Percentiles rank a stretch among this genome's conserved stretches.
These are phyloP conservation scores for Populus hybrid DNA, from an alignment of 441 rosid genomes.

Conservation along the genomic window DNA sequence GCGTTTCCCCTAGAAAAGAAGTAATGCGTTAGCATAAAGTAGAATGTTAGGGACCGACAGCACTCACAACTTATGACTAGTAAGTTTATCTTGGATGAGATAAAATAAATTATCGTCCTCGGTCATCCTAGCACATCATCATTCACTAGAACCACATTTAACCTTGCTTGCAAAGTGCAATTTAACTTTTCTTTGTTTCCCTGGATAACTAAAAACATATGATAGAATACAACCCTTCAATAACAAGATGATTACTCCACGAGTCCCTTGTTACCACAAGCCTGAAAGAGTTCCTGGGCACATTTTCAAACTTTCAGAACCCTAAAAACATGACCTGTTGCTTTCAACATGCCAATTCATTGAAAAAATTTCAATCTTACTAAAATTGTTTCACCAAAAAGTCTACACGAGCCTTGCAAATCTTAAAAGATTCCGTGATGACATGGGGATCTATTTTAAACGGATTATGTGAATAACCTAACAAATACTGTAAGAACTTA, in stretches of 20 bases:
- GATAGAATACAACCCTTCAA: background rate
- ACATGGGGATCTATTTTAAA: too few relatives aligned
- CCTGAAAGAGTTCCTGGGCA: background rate
- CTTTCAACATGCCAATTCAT: background rate
- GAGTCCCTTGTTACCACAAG: background rate
- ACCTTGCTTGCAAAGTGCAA: background rate
- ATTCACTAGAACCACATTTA: background rate
- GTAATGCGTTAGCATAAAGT: background rate
- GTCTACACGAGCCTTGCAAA: background rate
- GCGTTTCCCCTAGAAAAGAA: constrained; percentile 65
- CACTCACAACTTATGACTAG: background rate
- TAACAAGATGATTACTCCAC: background rate
- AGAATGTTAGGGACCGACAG: background rate
- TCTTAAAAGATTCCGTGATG: background rate
- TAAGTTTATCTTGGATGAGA: background rate
- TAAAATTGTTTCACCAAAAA: too few relatives aligned
- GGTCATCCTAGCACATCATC: background rate
- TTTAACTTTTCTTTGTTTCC: background rate
- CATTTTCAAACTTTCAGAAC: background rate
- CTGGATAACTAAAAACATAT: background rate
- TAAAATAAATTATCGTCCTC: background rate
- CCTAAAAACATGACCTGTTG: background rate
- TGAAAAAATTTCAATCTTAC: too few relatives aligned
- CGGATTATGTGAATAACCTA: too few relatives aligned
- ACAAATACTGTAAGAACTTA: too few relatives aligned